Evolutionary conservation across 176 grass and related monocot species (phyloP), one percentile per base, ranked within the genome.

Genomic region (Hsuehochloa calcarea): DNA sequence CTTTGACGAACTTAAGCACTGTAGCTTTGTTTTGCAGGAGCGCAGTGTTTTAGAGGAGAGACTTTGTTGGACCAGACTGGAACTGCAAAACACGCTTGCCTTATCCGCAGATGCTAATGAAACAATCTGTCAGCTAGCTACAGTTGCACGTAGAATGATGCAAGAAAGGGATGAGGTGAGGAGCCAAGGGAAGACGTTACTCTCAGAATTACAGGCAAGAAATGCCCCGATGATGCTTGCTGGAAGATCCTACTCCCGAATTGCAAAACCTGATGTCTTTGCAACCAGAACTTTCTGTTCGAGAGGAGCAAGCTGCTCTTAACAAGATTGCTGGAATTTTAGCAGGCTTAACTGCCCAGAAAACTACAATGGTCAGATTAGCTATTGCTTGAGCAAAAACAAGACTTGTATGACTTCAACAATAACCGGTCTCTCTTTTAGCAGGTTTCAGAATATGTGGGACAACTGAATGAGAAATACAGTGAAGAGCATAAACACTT

Each of bases 241-340:
- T 0, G 46, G 69, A 25, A 65, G 29, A 46, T 3, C 71, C 6
- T 12, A 25, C 65, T 44, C 45, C 60, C 12, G 14, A 8, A 40
- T 23, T 3, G 25, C 70, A 39, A 44, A 17, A 11, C 78, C 78
- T 43, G 70, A 22, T 5, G 54, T 35, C 54, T 43, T 80, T 52
- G 19, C 65, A 5, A 39, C 22, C 15, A 15, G 86, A 94, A 63
- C 55, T 43, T 65, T 94, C 88, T 77, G 82, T 71, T 89, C 65
- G 80, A 80, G 88, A 97, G 12, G 94, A 97, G 55, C 91, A 80
- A 58, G 54, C 60, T 85, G 92, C 88, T 68, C 34, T 91, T 68
- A 80, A 91, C 44, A 85, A 89, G 80, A 94, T 97, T 74, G 68
- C 88, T 84, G 84, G 22, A 69, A 89, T 97, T 83, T 89, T 97